Evolutionary conservation across 78 protist genomes (phyloP), one percentile per base, ranked within the genome.

Genomic region (slime mould (Dictyostelium discoideum)): DNA sequence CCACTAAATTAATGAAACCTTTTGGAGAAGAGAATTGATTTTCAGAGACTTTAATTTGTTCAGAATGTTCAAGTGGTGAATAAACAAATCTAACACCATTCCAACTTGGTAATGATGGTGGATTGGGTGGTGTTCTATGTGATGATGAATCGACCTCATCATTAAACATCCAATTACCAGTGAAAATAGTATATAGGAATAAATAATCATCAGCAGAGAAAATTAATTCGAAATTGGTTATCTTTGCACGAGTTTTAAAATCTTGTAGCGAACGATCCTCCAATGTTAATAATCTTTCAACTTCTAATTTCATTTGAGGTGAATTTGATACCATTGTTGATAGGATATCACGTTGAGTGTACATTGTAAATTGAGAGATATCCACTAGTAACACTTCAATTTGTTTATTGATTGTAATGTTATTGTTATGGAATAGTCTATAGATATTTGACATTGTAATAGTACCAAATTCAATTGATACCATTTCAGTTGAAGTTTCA

Each of bases 121-220:
- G 81, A 13, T 72, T 37, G 1, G 95, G 95, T 69, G 88, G 84
- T 44, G 37, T n/a, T n/a, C n/a, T n/a, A n/a, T n/a, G 20, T 3
- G 0, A 13, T 5, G 18, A 18, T 67, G 9, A 10, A 10, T 69
- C 77, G 3, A 7, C 7, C 18, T 74, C 81, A 7, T 78, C 86
- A 24, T 67, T 46, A 26, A 42, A 18, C 95, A 90, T 82, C 95
- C 95, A 90, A 26, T 90, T 85, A 9, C 89, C 65, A 63, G 95
- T 90, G 69, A 90, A 90, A 8, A 90, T 54, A 1, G 29, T 81
- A 40, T 90, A 90, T 9, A 90, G 26, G 84, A 90, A 90, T 44
- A 26, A 22, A 48, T 90, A 90, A 67, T 90, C 88, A 16, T 90
- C 88, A 7, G 84, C 81, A 18, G 54, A 67, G 74, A 90, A 54